Evolutionary conservation across 202 grass and related monocot species (phyloP).

Genomic region (Digitaria exilis): DNA sequence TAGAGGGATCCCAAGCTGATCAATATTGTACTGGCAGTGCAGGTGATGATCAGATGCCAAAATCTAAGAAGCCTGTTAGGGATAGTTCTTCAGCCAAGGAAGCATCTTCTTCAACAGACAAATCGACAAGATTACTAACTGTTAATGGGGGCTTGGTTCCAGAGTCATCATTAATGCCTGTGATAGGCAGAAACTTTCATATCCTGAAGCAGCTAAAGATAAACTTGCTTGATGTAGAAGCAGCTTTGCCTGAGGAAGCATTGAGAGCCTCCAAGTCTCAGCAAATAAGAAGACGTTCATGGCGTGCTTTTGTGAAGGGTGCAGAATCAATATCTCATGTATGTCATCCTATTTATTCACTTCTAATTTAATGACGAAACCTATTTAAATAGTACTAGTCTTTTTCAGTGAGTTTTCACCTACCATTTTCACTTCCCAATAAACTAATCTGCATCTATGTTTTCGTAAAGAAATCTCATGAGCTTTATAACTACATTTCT

Average conservation of each 20-base stretch:
- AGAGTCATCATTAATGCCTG: conserved; percentile 70
- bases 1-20: conserved; percentile 41
- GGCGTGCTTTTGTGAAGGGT: conserved; percentile 91
- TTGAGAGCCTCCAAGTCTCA: conserved; percentile 66
- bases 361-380: background rate
- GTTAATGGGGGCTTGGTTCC: conserved; percentile 66
- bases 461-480: background rate
- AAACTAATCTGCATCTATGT: background rate
- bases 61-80: conserved; percentile 41
- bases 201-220: conserved; percentile 83
- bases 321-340: conserved; percentile 95
- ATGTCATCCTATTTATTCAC: conserved; percentile 38
- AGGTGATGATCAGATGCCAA: conserved; percentile 52
- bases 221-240: conserved; percentile 94
- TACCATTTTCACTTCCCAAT: background rate
- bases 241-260: conserved; percentile 76
- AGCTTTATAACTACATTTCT: background rate
- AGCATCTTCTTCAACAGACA: conserved; percentile 54
- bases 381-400: conserved; percentile 4
- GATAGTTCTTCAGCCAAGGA: conserved; percentile 49
- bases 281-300: conserved; percentile 63
- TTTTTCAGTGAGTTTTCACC: background rate
- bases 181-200: conserved; percentile 76
- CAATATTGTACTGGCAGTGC: conserved; percentile 45
- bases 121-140: conserved; percentile 49